Conservation (phyloP, 345 rosid genomes). For the Reutealis trisperma region DNA sequence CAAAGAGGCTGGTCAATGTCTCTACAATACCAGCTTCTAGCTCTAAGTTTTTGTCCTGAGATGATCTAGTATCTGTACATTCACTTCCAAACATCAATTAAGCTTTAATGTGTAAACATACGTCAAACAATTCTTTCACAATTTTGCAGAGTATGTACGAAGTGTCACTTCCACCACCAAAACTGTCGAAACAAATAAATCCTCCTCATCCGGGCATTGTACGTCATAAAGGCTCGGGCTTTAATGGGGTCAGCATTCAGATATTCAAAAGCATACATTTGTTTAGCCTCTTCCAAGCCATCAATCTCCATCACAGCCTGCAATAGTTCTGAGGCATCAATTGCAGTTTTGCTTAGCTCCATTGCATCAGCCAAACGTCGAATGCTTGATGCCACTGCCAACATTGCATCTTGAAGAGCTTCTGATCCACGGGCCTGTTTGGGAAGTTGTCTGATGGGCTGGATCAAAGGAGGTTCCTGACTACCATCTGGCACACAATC, state of each 20-base stretch:
- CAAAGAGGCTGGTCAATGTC: conserved; percentile 20
- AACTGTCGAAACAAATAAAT: conserved; percentile 73
- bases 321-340: conserved; percentile 59
- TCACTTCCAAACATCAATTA: conserved; percentile 25
- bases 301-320: conserved; percentile 84
- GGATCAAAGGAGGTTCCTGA: conserved; percentile 59
- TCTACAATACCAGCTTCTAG: conserved; percentile 15
- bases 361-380: conserved; percentile 73
- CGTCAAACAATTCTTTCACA: conserved; percentile 18
- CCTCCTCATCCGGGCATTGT: conserved; percentile 71
- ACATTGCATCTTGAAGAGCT: conserved; percentile 70
- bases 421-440: conserved; percentile 61
- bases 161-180: conserved; percentile 86
- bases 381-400: conserved; percentile 70
- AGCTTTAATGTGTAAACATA: conserved; percentile 19
- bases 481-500: conserved; percentile 52
- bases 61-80: conserved; percentile 42
- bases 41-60: conserved; percentile 19
- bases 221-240: conserved; percentile 86
- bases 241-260: conserved; percentile 81
- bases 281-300: conserved; percentile 82
- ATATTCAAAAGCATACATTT: conserved; percentile 89
- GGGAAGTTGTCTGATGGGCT: conserved; percentile 54
- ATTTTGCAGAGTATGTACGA: conserved; percentile 24
- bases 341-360: conserved; percentile 52